Conservation (phyloP, 306 rosid genomes). For the Glycyrrhiza uralensis region DNA sequence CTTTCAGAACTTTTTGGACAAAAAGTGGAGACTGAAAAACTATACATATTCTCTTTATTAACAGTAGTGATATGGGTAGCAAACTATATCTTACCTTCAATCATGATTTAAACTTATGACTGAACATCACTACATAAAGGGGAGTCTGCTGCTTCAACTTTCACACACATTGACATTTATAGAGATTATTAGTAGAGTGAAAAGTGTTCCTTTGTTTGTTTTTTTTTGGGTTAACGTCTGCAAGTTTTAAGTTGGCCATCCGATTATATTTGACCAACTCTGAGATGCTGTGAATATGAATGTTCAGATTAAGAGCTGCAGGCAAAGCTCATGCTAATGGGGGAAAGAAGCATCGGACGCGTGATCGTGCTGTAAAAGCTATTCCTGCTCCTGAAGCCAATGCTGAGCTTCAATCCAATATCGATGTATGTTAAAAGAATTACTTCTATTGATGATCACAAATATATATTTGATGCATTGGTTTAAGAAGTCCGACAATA, state of each 20-base stretch:
- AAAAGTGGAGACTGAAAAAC: constrained; percentile 16
- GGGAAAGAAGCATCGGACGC: constrained; percentile 66
- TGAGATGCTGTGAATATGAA: constrained; percentile 15
- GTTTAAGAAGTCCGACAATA: neutral
- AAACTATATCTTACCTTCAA: neutral
- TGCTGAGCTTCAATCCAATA: constrained; percentile 82
- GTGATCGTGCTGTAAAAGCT: constrained; percentile 67
- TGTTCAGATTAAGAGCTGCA: constrained; percentile 71
- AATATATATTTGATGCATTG: neutral
- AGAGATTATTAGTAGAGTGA: neutral
- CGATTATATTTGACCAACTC: constrained; percentile 9
- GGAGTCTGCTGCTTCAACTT: constrained; percentile 11
- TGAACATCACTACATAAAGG: neutral
- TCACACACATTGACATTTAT: neutral
- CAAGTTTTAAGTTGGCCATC: constrained; percentile 12
- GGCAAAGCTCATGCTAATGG: constrained; percentile 64
- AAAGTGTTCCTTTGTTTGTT: constrained; percentile 2
- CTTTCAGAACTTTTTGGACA: neutral
- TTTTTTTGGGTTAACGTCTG: neutral
- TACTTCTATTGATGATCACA: constrained; percentile 12
- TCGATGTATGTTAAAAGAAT: constrained; percentile 58
- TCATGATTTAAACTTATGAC: constrained; percentile 8
- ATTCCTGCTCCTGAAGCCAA: constrained; percentile 85
- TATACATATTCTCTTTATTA: neutral
- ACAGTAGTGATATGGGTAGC: neutral